These are phyloP conservation scores for Calocybe cyanea DNA, from an alignment of 768 basidiomycete genomes.

Conservation along the genomic window DNA sequence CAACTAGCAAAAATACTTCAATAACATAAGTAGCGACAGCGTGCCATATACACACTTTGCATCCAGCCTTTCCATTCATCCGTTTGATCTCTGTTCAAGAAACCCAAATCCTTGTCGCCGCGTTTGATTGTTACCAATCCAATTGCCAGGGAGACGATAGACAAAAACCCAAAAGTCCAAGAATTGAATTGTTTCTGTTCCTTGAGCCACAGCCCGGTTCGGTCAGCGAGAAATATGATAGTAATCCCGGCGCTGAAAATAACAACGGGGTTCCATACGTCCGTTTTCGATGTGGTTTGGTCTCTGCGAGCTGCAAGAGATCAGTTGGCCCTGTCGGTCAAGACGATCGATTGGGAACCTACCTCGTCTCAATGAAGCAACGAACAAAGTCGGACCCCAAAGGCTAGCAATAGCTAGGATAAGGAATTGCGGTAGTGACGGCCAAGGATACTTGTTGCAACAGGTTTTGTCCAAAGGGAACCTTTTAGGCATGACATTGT, in stretches of 20 bases:
- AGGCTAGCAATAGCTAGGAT: conserved; percentile 44
- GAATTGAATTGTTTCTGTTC: conserved; percentile 82
- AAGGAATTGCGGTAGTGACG: conserved; percentile 52
- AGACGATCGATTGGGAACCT: conserved; percentile 9
- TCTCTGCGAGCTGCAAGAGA: conserved; percentile 2
- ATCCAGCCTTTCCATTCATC: conserved; percentile 99
- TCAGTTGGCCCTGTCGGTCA: background rate
- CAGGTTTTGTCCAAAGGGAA: conserved; percentile 76
- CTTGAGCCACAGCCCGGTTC: conserved; percentile 85
- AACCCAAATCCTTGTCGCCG: conserved; percentile 79
- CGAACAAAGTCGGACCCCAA: conserved; percentile 49
- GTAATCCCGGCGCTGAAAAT: conserved; percentile 63
- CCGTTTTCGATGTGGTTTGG: conserved; percentile 20
- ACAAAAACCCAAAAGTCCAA: conserved; percentile 63
- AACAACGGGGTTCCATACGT: conserved; percentile 43
- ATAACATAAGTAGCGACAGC: conserved; percentile 1
- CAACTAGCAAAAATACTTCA: conserved; percentile 43
- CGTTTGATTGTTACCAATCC: conserved; percentile 67
- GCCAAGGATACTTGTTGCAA: conserved; percentile 73
- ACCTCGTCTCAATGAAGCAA: conserved; percentile 22
- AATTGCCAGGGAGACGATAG: conserved; percentile 43
- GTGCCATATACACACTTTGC: conserved; percentile 60
- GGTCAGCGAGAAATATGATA: conserved; percentile 76
- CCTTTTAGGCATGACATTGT: conserved; percentile 57
- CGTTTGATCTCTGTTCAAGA: conserved; percentile 88